Evolutionary conservation across 805 yeast genomes (phyloP).

Genomic region (Martiniozyma abietophila): DNA sequence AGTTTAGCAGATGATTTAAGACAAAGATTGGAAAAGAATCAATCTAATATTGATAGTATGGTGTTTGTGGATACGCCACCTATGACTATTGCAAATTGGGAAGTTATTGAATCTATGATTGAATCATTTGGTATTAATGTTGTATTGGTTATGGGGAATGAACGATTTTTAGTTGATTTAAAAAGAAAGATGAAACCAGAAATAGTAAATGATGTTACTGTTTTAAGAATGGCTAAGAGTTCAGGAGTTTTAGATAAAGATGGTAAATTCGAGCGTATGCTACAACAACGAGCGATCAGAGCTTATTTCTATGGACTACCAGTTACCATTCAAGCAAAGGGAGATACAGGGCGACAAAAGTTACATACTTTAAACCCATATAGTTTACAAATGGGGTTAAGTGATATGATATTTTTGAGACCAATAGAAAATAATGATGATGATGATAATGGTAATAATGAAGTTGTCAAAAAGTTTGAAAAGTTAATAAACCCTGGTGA

Average conservation of each 20-base stretch:
- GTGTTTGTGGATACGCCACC: slow-evolving; percentile 70
- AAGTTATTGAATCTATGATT: slow-evolving; percentile 46
- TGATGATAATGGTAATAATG: slow-evolving; percentile 16
- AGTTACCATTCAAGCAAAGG: slow-evolving; percentile 2
- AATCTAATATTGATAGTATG: too few relatives aligned
- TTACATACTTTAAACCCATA: slow-evolving; percentile 67
- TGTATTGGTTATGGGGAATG: slow-evolving; percentile 68
- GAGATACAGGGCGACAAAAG: slow-evolving; percentile 27
- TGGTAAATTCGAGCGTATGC: slow-evolving; percentile 54
- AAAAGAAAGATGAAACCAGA: slow-evolving; percentile 37
- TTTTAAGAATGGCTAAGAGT: slow-evolving; percentile 58
- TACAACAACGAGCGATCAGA: slow-evolving; percentile 68
- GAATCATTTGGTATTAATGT: slow-evolving; percentile 49
- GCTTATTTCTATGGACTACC: slow-evolving; percentile 79
- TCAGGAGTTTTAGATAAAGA: slow-evolving; percentile 74
- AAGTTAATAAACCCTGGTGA: slow-evolving; percentile 23
- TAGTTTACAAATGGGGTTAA: slow-evolving; percentile 63
- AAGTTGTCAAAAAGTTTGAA: slow-evolving; percentile 25
- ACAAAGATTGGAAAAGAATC: slow-evolving; percentile 32
- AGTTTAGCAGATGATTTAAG: slow-evolving; percentile 4
- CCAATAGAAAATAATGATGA: slow-evolving; percentile 30
- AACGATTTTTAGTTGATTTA: slow-evolving; percentile 56
- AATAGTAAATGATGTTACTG: slow-evolving; percentile 25
- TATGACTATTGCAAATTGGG: slow-evolving; percentile 39
- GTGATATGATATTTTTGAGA: slow-evolving; percentile 52